Base-by-base conservation (phyloP, 202 grass and related monocot species). In the Brachypodium distachyon region DNA sequence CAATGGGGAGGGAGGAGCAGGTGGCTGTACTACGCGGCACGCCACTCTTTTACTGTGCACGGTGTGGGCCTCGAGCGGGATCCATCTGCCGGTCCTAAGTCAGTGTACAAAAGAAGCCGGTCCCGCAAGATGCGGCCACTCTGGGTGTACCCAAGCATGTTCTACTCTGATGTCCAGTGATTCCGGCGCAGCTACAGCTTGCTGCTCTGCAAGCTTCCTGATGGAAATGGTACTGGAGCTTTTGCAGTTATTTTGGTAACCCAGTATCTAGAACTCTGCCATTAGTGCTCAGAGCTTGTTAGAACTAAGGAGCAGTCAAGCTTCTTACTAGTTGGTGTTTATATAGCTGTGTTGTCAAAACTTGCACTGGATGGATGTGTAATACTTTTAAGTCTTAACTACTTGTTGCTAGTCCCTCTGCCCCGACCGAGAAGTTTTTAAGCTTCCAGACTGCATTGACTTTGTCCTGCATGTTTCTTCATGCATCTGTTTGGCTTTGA, bases 1-100 rank as follows among this genome's bases (percentile, higher is more conserved):
- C 16, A 41, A 46, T 96, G 89, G 93, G 72, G 78, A 22, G 89
- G 84, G 19, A 70, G 72, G 76, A 60, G 29, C 58, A 92, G 83
- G 42, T 83, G 76, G 57, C 21, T 92, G 46, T 90, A 92, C 70
- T 75, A 83, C 13, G 61, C 19, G 5, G 65, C 73, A 0, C 34
- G 60, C 7, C 16, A 13, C 54, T 21, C 34, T 19, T 76, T 28
- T 64, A 62, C 14, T 19, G 26, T 75, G 3, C 52, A 63, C 31
- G 55, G 77, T 4, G n/a, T 86, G 22, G 78, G 64, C 16, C 38
- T 82, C 22, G 78, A 77, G 19, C 72, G 12, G 12, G 55, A 77
- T 71, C 46, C 29, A 28, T 46, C 43, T 14, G 27, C 27, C 7
- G 14, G 41, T 33, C 33, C 19, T 4, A 1, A 70, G 1, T 28